A percentile compares a stretch with the other conserved stretches of the same genome.
Conservation (phyloP, 2,329 filamentous ascomycete species). For the Penicillium polonicum region DNA sequence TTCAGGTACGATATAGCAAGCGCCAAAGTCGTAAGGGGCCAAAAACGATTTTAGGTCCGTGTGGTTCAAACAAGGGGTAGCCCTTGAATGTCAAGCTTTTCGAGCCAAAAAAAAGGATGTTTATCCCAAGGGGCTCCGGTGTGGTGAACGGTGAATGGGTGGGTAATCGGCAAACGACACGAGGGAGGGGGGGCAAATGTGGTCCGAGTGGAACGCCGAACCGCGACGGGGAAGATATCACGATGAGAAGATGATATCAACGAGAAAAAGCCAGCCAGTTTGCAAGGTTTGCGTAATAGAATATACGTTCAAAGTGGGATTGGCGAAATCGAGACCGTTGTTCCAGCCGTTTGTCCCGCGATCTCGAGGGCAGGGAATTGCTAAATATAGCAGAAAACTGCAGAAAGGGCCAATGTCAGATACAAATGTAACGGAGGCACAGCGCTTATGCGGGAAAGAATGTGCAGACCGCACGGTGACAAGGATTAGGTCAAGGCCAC, state of each 20-base stretch:
- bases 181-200: constrained; percentile 13
- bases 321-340: constrained; percentile 15
- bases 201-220: constrained; percentile 12
- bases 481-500: constrained; percentile 1
- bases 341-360: constrained; percentile 26
- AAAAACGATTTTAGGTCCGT: not conserved
- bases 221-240: constrained; percentile 12
- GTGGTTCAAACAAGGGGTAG: not conserved
- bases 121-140: constrained; percentile 2
- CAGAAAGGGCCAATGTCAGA: constrained; percentile 28
- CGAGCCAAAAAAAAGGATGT: not conserved
- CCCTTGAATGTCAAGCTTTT: not conserved
- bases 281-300: not conserved
- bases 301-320: constrained; percentile 2
- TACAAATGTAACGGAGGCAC: constrained; percentile 22
- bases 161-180: constrained; percentile 9
- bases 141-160: constrained; percentile 6
- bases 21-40: constrained; percentile 5
- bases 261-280: not conserved
- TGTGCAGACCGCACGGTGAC: constrained; percentile 4
- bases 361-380: constrained; percentile 25
- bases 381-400: constrained; percentile 40
- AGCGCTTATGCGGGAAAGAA: constrained; percentile 20
- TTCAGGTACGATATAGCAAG: constrained; percentile 5
- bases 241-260: constrained; percentile 7